Conservation (phyloP, 306 rosid genomes). For the Cucumis cinereus region DNA sequence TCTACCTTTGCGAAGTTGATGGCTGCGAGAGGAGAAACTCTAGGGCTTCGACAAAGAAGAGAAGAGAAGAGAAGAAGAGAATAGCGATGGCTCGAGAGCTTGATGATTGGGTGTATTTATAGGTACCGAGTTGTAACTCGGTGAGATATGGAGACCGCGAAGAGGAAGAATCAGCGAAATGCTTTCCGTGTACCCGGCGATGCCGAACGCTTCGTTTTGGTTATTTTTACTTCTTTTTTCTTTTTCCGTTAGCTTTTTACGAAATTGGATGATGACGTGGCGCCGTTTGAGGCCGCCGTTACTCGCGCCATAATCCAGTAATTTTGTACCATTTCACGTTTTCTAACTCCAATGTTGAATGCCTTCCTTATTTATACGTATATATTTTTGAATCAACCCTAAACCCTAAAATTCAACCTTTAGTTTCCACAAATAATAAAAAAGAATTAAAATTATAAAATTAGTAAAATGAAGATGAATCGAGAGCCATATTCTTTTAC, state of each 20-base stretch:
- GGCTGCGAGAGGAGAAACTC: neutral
- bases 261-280: neutral
- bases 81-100: neutral
- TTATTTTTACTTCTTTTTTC: neutral
- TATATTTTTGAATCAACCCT: too few relatives aligned
- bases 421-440: too few relatives aligned
- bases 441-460: too few relatives aligned
- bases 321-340: neutral
- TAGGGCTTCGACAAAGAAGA: conserved; percentile 1
- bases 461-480: too few relatives aligned
- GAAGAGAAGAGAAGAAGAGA: neutral
- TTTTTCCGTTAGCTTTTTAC: neutral
- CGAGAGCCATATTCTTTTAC: too few relatives aligned
- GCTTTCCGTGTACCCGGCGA: neutral
- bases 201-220: neutral
- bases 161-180: neutral
- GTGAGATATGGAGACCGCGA: neutral
- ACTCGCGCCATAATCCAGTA: neutral
- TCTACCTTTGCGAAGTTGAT: conserved; percentile 8
- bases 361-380: too few relatives aligned
- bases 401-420: too few relatives aligned
- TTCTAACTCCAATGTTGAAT: neutral
- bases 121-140: neutral
- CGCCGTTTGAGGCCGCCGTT: neutral
- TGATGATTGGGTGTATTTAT: neutral